Evolutionary conservation across 208 protist genomes (phyloP), one percentile per base, ranked within the genome.

Genomic region (Herpetomonas tarakana): DNA sequence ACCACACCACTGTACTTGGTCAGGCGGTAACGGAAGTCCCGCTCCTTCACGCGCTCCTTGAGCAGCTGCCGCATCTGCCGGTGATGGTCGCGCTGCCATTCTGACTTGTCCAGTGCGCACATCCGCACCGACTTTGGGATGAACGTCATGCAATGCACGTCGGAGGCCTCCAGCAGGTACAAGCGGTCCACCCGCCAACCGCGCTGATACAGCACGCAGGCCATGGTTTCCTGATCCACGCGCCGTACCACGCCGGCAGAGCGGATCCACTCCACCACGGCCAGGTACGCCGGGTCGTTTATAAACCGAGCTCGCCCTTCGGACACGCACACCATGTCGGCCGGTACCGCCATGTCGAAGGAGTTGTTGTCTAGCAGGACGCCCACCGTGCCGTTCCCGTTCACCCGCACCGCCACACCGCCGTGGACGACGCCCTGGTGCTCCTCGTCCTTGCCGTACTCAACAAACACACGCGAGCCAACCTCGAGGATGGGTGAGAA

Each of bases 361-460:
- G 72, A 78, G 71, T 92, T 82, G 71, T 95, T 86, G 62, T 95
- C 89, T 28, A 95, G 71, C 50, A 95, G 61, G 2, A 95, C 83
- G 11, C 57, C 70, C 52, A 78, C 80, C 18, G 89, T 93, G 3
- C 81, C 78, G 60, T 91, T 92, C 3, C 79, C 83, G 68, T 92
- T 91, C 9, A 93, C 81, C 9, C 80, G 81, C 12, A 79, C 89
- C 55, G 89, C 82, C 0, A 93, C 53, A 25, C 89, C 86, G 6
- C 82, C 84, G 35, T 82, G 71, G 28, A 86, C 72, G 44, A 62
- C 59, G 12, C 68, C 71, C 0, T 28, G 25, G 35, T 60, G 62
- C 57, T 55, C 56, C 47, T 77, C 52, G 16, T 64, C 71, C 58
- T 52, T 69, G 26, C 71, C 81, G 51, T 83, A 82, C 52, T 76